Evolutionary conservation across 2,329 filamentous ascomycete species (phyloP), one percentile per base, ranked within the genome.

Genomic region (Talaromyces amestolkiae): DNA sequence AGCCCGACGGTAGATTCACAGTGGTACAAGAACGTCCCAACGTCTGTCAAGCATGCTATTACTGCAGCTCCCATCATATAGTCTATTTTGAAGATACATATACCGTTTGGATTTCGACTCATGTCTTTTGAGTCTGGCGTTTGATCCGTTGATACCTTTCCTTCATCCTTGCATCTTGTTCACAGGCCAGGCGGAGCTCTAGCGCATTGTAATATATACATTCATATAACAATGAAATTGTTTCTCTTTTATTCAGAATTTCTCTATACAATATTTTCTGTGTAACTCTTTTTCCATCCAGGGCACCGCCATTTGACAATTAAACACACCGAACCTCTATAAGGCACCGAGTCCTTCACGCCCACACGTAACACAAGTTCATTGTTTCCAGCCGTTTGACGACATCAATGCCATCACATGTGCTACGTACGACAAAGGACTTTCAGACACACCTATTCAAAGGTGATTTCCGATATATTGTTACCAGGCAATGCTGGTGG

Each of bases 11-110:
- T 39, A 33, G 53, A 39, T 56, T 56, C 53, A 3, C 53, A 24
- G 19, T 56, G 53, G 53, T 17, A 56, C 11, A 35, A 37, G 10
- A 56, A 56, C 10, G 33, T 31, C 33, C 33, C 53, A 10, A 13
- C n/a, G 10, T 22, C 53, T 10, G n/a, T 56, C 33, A 56, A 56
- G 53, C 53, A 56, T 37, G 33, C 53, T 37, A 56, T 56, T 22
- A 56, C 53, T 39, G 53, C 33, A 39, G 61, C 61, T 49, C 61
- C 61, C 13, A 43, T 49, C 11, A 24, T 49, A 39, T 63, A 58
- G 19, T 19, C 51, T 62, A 35, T 47, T 58, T 58, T 63, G n/a
- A 58, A 58, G 33, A 56, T 56, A 37, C 53, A 56, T 56, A 39
- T 39, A 43, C 51, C 31, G 19, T 24, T 39, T 33, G 17, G 11